phyloP scores from a whole-genome alignment of 2,329 filamentous ascomycete genomes.

The Rutstroemia sp. region DNA sequence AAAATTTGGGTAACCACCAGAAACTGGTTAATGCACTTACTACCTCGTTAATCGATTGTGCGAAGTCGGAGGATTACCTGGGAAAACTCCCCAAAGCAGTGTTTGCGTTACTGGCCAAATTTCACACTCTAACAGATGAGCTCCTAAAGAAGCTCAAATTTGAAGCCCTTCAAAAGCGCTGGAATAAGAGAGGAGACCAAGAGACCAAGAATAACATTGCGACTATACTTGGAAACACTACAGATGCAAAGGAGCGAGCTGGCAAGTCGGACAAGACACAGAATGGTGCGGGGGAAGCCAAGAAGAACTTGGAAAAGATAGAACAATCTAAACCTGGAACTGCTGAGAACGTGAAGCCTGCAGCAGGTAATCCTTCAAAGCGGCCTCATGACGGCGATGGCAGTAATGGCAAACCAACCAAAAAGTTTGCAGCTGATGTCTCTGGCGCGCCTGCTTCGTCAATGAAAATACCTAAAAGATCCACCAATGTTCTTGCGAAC shows the following conservation, averaged over 20 bases:
- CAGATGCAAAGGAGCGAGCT: constrained; percentile 25
- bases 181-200: constrained; percentile 55
- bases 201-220: constrained; percentile 55
- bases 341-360: constrained; percentile 14
- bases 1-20: constrained; percentile 50
- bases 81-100: constrained; percentile 47
- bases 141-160: constrained; percentile 58
- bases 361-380: constrained; percentile 19
- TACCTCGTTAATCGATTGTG: constrained; percentile 46
- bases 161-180: constrained; percentile 53
- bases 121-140: constrained; percentile 50
- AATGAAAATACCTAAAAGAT: constrained; percentile 23
- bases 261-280: constrained; percentile 39
- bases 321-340: constrained; percentile 20
- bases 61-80: constrained; percentile 44
- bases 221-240: constrained; percentile 40
- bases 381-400: constrained; percentile 28
- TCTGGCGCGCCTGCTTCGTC: constrained; percentile 20
- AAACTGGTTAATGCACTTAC: constrained; percentile 49
- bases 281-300: constrained; percentile 17
- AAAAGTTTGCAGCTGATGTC: constrained; percentile 27
- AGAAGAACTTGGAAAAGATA: constrained; percentile 20
- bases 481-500: constrained; percentile 9
- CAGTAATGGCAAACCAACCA: constrained; percentile 25
- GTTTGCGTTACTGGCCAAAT: constrained; percentile 53